These are phyloP conservation scores for Argentina anserina DNA, from an alignment of 306 rosid genomes.

Conservation along the genomic window DNA sequence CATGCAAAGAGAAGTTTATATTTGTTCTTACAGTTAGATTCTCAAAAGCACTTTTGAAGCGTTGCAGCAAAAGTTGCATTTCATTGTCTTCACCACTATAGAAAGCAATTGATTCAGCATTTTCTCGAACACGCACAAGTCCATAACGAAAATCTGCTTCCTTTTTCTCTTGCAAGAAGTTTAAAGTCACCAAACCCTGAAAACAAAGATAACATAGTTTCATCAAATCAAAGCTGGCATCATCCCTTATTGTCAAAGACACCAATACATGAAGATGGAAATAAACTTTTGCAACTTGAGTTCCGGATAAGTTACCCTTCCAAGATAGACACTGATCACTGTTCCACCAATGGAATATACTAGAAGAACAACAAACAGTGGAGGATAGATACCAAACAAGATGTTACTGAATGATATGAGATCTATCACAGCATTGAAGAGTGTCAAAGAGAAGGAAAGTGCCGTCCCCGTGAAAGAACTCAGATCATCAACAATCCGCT, in stretches of 20 bases:
- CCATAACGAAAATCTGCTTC: constrained; percentile 99
- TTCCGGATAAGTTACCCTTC: constrained; percentile 54
- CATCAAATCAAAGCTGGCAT: constrained; percentile 11
- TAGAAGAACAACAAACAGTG: constrained; percentile 78
- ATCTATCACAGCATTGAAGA: constrained; percentile 84
- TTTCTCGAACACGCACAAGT: constrained; percentile 91
- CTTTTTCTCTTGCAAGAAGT: constrained; percentile 97
- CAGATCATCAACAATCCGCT: constrained; percentile 92
- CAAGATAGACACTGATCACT: constrained; percentile 77
- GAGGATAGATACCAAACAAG: constrained; percentile 90
- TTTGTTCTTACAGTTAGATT: constrained; percentile 64
- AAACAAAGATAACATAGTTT: constrained; percentile 14
- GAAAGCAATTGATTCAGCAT: constrained; percentile 97
- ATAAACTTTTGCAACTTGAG: not conserved
- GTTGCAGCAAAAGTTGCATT: constrained; percentile 86
- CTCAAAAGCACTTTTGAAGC: constrained; percentile 88
- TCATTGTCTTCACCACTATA: constrained; percentile 90
- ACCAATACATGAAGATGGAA: not conserved
- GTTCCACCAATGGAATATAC: constrained; percentile 90
- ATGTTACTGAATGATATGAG: constrained; percentile 91
- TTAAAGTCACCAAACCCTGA: constrained; percentile 80
- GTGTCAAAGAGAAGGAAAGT: constrained; percentile 67
- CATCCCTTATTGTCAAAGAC: constrained; percentile 4
- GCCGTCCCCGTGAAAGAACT: constrained; percentile 91
- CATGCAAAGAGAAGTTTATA: constrained; percentile 11